A percentile compares a stretch with the other conserved stretches of the same genome.
Conservation (phyloP, 192 early-diverging fungal species). For the Coemansia umbellata region DNA sequence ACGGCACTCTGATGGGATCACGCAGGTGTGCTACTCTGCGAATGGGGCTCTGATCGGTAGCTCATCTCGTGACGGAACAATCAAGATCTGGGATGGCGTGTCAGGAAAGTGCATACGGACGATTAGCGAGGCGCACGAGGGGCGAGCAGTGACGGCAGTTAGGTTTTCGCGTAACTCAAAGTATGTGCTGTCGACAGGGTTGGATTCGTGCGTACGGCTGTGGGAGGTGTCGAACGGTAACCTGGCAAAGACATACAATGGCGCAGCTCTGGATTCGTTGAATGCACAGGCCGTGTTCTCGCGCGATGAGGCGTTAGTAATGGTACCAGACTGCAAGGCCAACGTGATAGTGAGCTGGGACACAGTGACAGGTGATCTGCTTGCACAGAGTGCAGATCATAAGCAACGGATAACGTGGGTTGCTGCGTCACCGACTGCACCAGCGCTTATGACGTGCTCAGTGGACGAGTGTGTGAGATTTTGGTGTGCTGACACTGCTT, state of each 20-base stretch:
- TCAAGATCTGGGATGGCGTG: slow-evolving; percentile 84
- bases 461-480: slow-evolving; percentile 35
- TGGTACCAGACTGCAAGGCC: slow-evolving; percentile 62
- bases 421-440: slow-evolving; percentile 21
- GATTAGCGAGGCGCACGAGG: slow-evolving; percentile 74
- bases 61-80: slow-evolving; percentile 77
- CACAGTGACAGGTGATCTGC: slow-evolving; percentile 56
- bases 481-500: slow-evolving; percentile 20
- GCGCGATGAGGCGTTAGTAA: slow-evolving; percentile 67
- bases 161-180: slow-evolving; percentile 70
- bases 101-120: slow-evolving; percentile 70
- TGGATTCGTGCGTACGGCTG: slow-evolving; percentile 67
- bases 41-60: slow-evolving; percentile 71
- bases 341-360: slow-evolving; percentile 71
- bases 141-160: slow-evolving; percentile 66
- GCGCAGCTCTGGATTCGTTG: slow-evolving; percentile 47
- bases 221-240: slow-evolving; percentile 82
- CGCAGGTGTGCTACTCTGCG: slow-evolving; percentile 68
- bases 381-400: slow-evolving; percentile 37
- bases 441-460: slow-evolving; percentile 45
- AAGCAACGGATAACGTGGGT: slow-evolving; percentile 28
- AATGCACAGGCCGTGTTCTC: slow-evolving; percentile 57
- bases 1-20: slow-evolving; percentile 37
- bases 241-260: slow-evolving; percentile 67
- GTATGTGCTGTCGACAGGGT: slow-evolving; percentile 75